phyloP scores from a whole-genome alignment of 1,284 basidiomycete species.

The Melampsora abietis-canadensis region DNA sequence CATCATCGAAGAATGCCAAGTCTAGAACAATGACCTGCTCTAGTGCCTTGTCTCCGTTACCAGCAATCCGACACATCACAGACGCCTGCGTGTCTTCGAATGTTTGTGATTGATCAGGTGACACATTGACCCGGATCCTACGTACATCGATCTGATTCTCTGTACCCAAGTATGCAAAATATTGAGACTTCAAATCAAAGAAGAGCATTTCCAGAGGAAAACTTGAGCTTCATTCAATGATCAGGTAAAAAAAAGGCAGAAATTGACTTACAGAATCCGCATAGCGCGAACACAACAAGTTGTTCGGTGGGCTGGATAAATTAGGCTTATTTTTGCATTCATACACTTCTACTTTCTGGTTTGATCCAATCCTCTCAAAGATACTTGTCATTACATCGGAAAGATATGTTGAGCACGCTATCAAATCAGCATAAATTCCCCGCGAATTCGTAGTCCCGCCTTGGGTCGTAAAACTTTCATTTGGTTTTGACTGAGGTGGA shows the following conservation, averaged over 20 bases:
- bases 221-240: not conserved
- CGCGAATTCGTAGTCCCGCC: not conserved
- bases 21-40: constrained; percentile 16
- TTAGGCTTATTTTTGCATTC: not conserved
- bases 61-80: not conserved
- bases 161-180: not conserved
- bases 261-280: not conserved
- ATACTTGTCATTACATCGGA: constrained; percentile 4
- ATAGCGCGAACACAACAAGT: not conserved
- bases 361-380: constrained; percentile 1
- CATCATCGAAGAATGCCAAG: constrained; percentile 33
- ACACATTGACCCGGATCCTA: constrained; percentile 7
- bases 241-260: not conserved
- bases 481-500: not conserved
- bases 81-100: constrained; percentile 17
- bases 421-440: constrained; percentile 21
- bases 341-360: not conserved
- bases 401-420: constrained; percentile 20
- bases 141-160: constrained; percentile 5
- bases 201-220: not conserved
- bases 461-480: not conserved
- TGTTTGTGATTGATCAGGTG: not conserved
- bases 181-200: not conserved
- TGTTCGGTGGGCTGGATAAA: not conserved
- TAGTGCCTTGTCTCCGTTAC: constrained; percentile 1